Evolutionary conservation across 2,329 filamentous ascomycete genomes (phyloP), one percentile per base, ranked within the genome.

Genomic region (Neophaeococcomyces mojaviensis): DNA sequence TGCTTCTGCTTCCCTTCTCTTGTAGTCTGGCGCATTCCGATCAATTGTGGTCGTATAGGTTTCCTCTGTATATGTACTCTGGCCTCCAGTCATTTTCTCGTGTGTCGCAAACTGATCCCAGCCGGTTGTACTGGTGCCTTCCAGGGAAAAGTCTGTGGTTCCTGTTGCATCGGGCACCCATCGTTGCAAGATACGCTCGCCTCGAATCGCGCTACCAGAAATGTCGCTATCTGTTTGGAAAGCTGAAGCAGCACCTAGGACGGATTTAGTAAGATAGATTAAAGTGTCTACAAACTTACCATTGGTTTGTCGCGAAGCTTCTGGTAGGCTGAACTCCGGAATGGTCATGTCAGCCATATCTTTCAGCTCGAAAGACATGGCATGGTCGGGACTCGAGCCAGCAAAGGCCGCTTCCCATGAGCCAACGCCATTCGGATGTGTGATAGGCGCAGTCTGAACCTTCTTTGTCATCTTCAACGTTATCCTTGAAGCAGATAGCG

Each of bases 71-170:
- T 97, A 98, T 58, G 88, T 88, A 43, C 85, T 92, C 65, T 81
- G 87, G 32, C 94, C 69, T 30, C 92, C 92, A 61, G 95, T 97
- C 24, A 88, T 79, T 46, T 81, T 77, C 66, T 94, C 86, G 60
- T 97, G 97, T 52, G 78, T 82, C 48, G 86, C 85, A 60, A 98
- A 98, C 64, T 98, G 92, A 63, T 98, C 90, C 92, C 92, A 98
- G 8, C 68, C 71, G 5, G 68, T 70, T 13, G 66, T 59, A 43
- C 62, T 65, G n/a, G 50, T 53, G 41, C 70, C 78, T 58, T 92
- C 88, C 19, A 96, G 73, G 39, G 84, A 83, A 54, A 86, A 73
- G 59, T 89, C 83, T 33, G 78, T 64, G 22, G 76, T 75, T 51
- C 82, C 80, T 3, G 72, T 64, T 13, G 74, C 64, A 54, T 81